Evolutionary conservation across 345 rosid genomes (phyloP).

Genomic region (Eucalyptus cloeziana): DNA sequence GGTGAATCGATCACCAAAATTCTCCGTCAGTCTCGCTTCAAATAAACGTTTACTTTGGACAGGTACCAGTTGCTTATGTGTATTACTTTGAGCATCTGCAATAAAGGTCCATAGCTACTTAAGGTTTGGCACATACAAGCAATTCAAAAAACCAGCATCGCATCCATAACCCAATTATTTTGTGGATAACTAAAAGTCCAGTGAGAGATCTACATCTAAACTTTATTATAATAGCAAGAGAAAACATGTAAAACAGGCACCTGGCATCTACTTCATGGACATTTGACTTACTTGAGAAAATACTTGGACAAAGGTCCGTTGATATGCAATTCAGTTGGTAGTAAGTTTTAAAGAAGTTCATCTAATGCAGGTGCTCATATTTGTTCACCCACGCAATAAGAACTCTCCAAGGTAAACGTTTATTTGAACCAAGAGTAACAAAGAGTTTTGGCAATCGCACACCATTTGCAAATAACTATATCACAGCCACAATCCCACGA

Average conservation of each 20-base stretch:
- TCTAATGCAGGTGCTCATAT: not conserved
- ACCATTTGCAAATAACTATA: too few species aligned
- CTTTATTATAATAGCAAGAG: too few species aligned
- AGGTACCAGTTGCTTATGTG: conserved; percentile 13
- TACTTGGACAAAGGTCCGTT: too few species aligned
- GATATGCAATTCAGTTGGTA: not conserved
- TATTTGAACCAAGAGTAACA: too few species aligned
- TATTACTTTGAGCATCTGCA: conserved; percentile 38
- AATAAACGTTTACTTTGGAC: conserved; percentile 55
- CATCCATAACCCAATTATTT: too few species aligned
- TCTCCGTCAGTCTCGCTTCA: conserved; percentile 22
- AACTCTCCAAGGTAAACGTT: not conserved
- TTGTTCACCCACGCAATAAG: not conserved
- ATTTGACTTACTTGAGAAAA: too few species aligned
- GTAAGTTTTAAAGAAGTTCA: not conserved
- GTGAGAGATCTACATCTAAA: not conserved
- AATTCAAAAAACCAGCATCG: not conserved
- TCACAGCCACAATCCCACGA: not conserved
- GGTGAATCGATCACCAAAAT: too few species aligned
- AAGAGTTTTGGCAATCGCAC: too few species aligned
- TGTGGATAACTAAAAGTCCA: too few species aligned
- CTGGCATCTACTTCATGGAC: not conserved
- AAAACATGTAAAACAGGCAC: not conserved
- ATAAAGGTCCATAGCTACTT: not conserved
- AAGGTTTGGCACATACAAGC: not conserved